Conservation (phyloP, 2,329 filamentous ascomycete genomes). For the Alternaria novae-zelandiae region DNA sequence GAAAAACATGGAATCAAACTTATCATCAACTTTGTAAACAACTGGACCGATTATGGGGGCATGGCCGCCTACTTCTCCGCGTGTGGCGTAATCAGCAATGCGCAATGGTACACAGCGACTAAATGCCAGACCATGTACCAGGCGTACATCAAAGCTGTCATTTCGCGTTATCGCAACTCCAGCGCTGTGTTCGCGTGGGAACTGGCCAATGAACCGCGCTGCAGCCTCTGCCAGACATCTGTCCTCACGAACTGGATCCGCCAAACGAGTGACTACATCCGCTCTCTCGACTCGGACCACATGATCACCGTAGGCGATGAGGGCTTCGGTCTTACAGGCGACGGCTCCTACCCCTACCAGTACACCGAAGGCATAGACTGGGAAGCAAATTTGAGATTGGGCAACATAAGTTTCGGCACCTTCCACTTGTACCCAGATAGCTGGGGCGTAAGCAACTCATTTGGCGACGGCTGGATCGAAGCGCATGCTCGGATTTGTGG, state of each 20-base stretch:
- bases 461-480: slow-evolving; percentile 57
- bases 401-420: slow-evolving; percentile 63
- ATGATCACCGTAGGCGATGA: slow-evolving; percentile 71
- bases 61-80: slow-evolving; percentile 65
- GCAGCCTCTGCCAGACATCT: slow-evolving; percentile 63
- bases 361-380: slow-evolving; percentile 61
- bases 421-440: slow-evolving; percentile 60
- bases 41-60: slow-evolving; percentile 73
- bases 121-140: slow-evolving; percentile 61
- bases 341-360: slow-evolving; percentile 60
- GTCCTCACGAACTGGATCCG: slow-evolving; percentile 67
- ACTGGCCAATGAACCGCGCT: slow-evolving; percentile 70
- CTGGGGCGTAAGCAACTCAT: slow-evolving; percentile 44
- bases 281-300: slow-evolving; percentile 65
- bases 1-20: slow-evolving; percentile 67
- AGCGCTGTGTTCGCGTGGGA: slow-evolving; percentile 72
- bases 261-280: slow-evolving; percentile 66
- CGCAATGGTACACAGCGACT: slow-evolving; percentile 64
- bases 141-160: slow-evolving; percentile 65
- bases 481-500: slow-evolving; percentile 52
- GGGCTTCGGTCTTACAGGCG: slow-evolving; percentile 58
- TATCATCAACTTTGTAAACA: slow-evolving; percentile 71
- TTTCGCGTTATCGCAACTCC: slow-evolving; percentile 65
- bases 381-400: slow-evolving; percentile 58
- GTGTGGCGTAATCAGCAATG: slow-evolving; percentile 59